Percentiles rank a stretch among this genome's conserved stretches.
Evolutionary conservation across 257 asterid species (phyloP).

Genomic region (Solanum neorickii): DNA sequence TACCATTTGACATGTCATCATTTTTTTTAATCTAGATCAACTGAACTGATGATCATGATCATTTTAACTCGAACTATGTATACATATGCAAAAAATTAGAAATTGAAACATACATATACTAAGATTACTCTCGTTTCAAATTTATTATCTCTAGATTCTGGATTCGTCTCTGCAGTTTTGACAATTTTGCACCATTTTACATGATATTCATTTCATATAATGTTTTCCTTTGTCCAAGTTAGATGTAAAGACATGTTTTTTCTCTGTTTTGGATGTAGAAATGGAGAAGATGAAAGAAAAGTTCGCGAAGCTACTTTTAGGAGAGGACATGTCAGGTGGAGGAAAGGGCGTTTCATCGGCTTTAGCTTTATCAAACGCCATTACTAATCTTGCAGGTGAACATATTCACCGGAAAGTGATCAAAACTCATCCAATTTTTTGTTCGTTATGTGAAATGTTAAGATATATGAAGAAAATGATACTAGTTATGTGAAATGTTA

Average conservation of each 20-base stretch:
- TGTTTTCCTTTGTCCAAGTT: neutral
- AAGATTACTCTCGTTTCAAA: neutral
- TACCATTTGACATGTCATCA: neutral
- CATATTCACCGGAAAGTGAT: neutral
- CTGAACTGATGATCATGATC: neutral
- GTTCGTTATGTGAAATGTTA: neutral
- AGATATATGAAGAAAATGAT: neutral
- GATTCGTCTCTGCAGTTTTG: neutral
- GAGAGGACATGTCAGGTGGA: conserved; percentile 95
- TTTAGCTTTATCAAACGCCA: conserved; percentile 75
- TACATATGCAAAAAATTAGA: neutral
- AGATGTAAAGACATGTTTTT: neutral
- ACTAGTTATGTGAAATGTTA: neutral
- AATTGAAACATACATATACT: neutral
- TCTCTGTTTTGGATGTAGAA: conserved; percentile 24
- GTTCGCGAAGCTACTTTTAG: conserved; percentile 67
- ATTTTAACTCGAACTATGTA: neutral
- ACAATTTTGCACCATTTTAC: neutral
- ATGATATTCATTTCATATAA: neutral
- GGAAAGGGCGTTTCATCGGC: conserved; percentile 96
- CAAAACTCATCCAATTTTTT: neutral
- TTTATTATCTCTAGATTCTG: neutral
- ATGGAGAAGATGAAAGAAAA: conserved; percentile 68
- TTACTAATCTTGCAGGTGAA: conserved; percentile 81
- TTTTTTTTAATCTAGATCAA: neutral